A percentile compares a stretch with the other conserved stretches of the same genome.
phyloP scores from a whole-genome alignment of 257 asterid species.

The Fraxinus americana region DNA sequence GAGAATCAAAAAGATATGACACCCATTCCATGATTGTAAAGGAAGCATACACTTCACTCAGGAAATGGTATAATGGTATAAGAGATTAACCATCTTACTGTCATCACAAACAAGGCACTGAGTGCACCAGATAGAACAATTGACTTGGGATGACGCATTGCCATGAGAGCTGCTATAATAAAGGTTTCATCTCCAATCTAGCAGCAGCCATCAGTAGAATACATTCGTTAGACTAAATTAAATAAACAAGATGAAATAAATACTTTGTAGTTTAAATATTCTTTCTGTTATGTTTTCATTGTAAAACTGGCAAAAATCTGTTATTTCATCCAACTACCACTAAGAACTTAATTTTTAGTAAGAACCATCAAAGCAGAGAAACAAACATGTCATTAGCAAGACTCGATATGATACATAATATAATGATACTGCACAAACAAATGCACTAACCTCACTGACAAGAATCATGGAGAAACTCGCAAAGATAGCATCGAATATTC shows the following conservation, averaged over 20 bases:
- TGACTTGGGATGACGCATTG: constrained; percentile 98
- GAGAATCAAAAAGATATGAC: background rate
- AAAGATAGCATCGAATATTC: constrained; percentile 77
- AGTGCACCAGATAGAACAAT: constrained; percentile 96
- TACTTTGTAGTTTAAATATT: background rate
- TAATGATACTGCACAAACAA: background rate
- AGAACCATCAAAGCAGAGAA: constrained; percentile 12
- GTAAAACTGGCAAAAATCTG: constrained; percentile 12
- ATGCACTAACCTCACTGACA: constrained; percentile 82
- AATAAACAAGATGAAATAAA: background rate
- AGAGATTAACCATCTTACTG: constrained; percentile 54
- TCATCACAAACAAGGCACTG: constrained; percentile 94
- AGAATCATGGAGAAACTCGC: constrained; percentile 94
- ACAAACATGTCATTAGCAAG: background rate
- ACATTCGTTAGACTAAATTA: constrained; percentile 6
- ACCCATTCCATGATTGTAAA: background rate
- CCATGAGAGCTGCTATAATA: constrained; percentile 98
- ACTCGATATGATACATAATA: background rate
- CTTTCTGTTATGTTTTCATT: background rate
- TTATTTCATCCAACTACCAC: constrained; percentile 7
- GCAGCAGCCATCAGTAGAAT: constrained; percentile 32
- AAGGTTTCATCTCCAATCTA: constrained; percentile 98
- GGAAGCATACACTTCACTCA: constrained; percentile 1
- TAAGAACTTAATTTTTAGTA: background rate
- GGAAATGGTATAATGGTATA: constrained; percentile 5